Base-by-base conservation (phyloP, 2,329 filamentous ascomycete genomes). In the Cladosporium halotolerans region DNA sequence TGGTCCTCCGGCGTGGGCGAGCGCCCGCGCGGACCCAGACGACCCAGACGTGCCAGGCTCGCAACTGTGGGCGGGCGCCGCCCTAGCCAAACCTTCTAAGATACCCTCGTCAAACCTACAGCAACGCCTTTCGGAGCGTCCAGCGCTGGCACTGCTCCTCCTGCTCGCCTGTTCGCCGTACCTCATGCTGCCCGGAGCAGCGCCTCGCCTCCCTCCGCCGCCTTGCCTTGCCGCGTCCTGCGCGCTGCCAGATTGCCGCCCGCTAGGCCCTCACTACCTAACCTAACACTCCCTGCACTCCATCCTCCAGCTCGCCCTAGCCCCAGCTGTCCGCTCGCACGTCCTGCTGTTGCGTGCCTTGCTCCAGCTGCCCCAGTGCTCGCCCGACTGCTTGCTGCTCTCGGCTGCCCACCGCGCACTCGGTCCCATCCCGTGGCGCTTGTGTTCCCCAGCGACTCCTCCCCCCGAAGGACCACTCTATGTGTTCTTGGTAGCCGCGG, bases 101-200 rank as follows among this genome's bases (percentile, higher is more conserved):
- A n/a, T 36, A 18, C 45, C 32, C 45, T 48, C 46, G 46, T 49
- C 46, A 49, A 49, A 49, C 46, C 46, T 49, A 49, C 46, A 41
- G 38, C 31, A 49, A 38, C 36, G 36, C 46, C 39, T 40, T 23
- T 39, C n/a, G 8, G 36, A 4, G 34, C 3, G 16, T 23, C 19
- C 41, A 31, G 41, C 18, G 13, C 41, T 9, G 4, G 18, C 10
- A 39, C 14, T 4, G 9, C 34, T n/a, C n/a, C 18, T 34, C 23
- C 23, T 28, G 23, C 23, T 28, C 23, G 23, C 23, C 23, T 28
- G 23, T 4, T 28, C 23, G 23, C 23, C 23, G 23, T 28, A 18
- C 16, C 16, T 18, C 3, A 5, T 28, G 23, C 23, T 28, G 23
- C 23, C 23, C 23, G 23, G 5, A 28, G 5, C 23, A 28, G 23